Evolutionary conservation across 257 asterid species (phyloP).

Genomic region (Nicotiana otophora): DNA sequence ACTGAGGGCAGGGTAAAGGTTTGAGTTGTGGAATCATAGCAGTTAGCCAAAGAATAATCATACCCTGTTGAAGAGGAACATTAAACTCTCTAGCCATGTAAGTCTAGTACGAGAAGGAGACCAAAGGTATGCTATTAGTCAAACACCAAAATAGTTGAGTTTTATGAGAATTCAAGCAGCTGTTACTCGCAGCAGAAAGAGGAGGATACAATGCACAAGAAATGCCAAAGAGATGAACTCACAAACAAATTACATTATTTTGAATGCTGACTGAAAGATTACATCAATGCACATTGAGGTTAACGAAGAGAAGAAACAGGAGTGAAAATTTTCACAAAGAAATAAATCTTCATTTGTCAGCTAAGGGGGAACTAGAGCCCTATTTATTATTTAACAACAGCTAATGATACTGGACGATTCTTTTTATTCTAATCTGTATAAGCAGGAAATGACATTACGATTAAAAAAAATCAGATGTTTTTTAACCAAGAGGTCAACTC

Average conservation of each 20-base stretch:
- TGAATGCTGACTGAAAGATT: neutral
- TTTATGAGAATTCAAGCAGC: neutral
- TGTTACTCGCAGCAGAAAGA: neutral
- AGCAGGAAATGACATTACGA: neutral
- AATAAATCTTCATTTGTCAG: neutral
- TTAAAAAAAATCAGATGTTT: too few relatives aligned
- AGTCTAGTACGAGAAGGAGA: neutral
- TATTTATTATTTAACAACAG: neutral
- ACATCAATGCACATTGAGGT: neutral
- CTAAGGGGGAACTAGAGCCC: neutral
- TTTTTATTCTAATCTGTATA: too few relatives aligned
- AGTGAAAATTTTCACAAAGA: too few relatives aligned
- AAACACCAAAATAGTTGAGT: neutral
- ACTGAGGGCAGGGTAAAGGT: neutral
- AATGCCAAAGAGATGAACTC: neutral
- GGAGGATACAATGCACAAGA: neutral
- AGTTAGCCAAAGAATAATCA: conserved; percentile 20
- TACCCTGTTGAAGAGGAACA: neutral
- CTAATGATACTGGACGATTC: too few relatives aligned
- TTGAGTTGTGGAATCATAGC: conserved; percentile 11
- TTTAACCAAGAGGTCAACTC: neutral
- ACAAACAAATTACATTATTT: neutral
- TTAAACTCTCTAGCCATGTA: neutral
- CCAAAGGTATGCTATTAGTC: neutral
- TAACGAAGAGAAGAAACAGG: neutral